Evolutionary conservation across 257 asterid genomes (phyloP), one percentile per base, ranked within the genome.

Genomic region (Echium plantagineum): DNA sequence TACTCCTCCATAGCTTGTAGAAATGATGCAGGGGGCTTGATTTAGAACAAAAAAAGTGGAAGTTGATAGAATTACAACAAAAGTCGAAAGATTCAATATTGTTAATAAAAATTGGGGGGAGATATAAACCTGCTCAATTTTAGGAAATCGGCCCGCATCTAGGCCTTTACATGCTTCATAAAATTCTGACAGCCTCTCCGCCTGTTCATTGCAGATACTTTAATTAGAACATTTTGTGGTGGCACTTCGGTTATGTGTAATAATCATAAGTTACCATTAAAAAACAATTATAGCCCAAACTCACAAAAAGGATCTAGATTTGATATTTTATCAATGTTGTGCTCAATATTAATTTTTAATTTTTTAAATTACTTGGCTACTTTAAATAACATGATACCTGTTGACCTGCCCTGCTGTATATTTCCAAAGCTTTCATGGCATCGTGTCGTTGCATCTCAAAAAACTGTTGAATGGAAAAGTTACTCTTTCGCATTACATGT

Each of bases 1-100:
- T 89, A 93, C 81, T 93, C 97, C 79, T 93, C 99, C 99, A 93
- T 93, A 64, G 99, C 85, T 89, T 81, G 96, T 60, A 93, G 63
- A 71, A 93, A 93, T 35, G 99, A 93, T 65, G 88, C 89, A 51
- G 97, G 97, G 35, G 99, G 97, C 99, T 93, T 65, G 52, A 82
- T 61, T 31, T 66, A 59, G 68, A 64, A 72, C 35, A 64, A 69
- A 32, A 63, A 30, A 47, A 55, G 63, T 66, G 22, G 59, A 60
- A 48, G 26, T 22, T 60, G 26, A 68, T 15, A 73, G 71, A 72
- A 61, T 51, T 21, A 9, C 9, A 62, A 15, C 9, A 42, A 46
- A 60, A 13, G 20, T 5, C 15, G 46, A 20, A 57, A 9, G 35
- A 22, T 15, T 15, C 7, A 19, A 32, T 64, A 57, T 53, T 21